Conservation (phyloP, 306 rosid species). For the Casuarina glauca region DNA sequence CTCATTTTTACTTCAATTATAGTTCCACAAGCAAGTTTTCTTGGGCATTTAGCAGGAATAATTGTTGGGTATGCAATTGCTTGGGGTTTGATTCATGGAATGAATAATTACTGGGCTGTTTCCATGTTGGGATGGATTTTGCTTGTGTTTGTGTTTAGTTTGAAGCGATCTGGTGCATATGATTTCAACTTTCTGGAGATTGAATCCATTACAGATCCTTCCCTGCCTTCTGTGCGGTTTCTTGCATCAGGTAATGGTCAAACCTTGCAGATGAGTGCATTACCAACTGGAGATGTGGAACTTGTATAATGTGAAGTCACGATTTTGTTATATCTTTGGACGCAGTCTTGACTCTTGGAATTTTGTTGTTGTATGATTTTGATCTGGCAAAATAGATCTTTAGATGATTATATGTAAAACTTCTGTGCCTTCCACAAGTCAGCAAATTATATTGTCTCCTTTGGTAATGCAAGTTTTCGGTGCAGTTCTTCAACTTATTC, state of each 20-base stretch:
- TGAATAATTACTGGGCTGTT: slow-evolving; percentile 87
- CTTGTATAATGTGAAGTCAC: slow-evolving; percentile 46
- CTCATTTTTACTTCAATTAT: slow-evolving; percentile 90
- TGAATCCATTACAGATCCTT: slow-evolving; percentile 81
- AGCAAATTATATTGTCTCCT: slow-evolving; percentile 10
- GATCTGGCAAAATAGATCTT: slow-evolving; percentile 29
- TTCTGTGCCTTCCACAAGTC: slow-evolving; percentile 7
- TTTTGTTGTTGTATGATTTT: slow-evolving; percentile 31
- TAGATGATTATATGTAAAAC: slow-evolving; percentile 7
- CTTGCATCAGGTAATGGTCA: slow-evolving; percentile 70
- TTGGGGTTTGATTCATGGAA: slow-evolving; percentile 95
- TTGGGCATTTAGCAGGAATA: slow-evolving; percentile 93
- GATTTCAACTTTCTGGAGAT: slow-evolving; percentile 81
- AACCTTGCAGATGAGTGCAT: slow-evolving; percentile 75
- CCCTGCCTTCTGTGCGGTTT: slow-evolving; percentile 78
- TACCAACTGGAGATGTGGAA: slow-evolving; percentile 72
- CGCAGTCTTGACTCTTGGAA: slow-evolving; percentile 32
- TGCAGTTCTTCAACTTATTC: slow-evolving; percentile 16
- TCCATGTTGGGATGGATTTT: slow-evolving; percentile 81
- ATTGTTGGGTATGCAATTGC: slow-evolving; percentile 93
- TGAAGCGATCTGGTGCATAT: slow-evolving; percentile 74
- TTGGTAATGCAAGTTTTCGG: slow-evolving; percentile 24
- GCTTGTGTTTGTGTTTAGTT: slow-evolving; percentile 64
- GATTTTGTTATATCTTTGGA: slow-evolving; percentile 25
- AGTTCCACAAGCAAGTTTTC: slow-evolving; percentile 96